Percentiles rank a stretch among this genome's conserved stretches.
phyloP scores from a whole-genome alignment of 148 eudicot species.

The Spergularia bocconei region DNA sequence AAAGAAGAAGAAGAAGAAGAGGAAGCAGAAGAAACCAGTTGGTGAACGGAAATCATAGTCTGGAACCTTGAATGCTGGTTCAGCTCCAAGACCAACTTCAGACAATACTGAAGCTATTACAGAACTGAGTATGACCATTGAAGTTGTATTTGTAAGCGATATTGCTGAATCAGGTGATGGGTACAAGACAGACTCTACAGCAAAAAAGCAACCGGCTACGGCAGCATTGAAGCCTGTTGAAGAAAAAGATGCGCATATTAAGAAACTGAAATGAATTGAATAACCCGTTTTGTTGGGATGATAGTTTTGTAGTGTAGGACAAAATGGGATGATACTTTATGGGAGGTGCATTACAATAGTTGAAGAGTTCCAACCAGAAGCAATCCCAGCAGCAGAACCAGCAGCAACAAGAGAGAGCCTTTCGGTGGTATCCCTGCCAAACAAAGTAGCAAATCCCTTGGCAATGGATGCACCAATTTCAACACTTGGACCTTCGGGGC shows the following conservation, averaged over 20 bases:
- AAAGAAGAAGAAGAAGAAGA: too few species aligned
- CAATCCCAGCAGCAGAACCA: slow-evolving; percentile 94
- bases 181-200: slow-evolving; percentile 91
- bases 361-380: slow-evolving; percentile 71
- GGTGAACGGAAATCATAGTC: slow-evolving; percentile 86
- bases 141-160: slow-evolving; percentile 81
- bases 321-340: background rate
- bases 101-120: slow-evolving; percentile 88
- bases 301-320: too few species aligned
- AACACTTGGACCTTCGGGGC: slow-evolving; percentile 98
- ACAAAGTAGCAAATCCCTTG: slow-evolving; percentile 56
- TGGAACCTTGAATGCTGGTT: slow-evolving; percentile 90
- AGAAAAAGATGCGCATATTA: slow-evolving; percentile 7
- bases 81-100: slow-evolving; percentile 89
- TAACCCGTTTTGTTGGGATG: too few species aligned
- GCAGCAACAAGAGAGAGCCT: slow-evolving; percentile 81
- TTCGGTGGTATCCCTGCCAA: slow-evolving; percentile 40
- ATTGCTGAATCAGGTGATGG: slow-evolving; percentile 79
- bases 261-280: background rate
- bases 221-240: slow-evolving; percentile 87
- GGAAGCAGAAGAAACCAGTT: slow-evolving; percentile 43
- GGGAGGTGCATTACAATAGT: slow-evolving; percentile 32
- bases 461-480: slow-evolving; percentile 91
- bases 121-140: slow-evolving; percentile 93
- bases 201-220: slow-evolving; percentile 95